These are phyloP conservation scores for Podaxis sp. DNA, from an alignment of 768 basidiomycete species.

Conservation along the genomic window DNA sequence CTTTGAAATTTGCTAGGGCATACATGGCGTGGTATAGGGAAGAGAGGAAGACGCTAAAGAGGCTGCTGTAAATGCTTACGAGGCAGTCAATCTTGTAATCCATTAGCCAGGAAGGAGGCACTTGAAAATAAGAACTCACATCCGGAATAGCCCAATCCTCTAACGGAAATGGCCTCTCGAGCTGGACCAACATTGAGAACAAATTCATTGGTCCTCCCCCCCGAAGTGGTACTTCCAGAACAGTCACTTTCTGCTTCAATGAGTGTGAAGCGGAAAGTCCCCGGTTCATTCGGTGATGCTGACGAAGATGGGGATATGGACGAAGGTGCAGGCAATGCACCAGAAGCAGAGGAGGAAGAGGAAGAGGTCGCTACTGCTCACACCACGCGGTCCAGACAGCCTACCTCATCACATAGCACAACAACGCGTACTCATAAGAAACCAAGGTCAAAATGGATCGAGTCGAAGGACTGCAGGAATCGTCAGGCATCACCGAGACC, in stretches of 20 bases:
- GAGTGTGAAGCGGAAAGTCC: slow-evolving; percentile 33
- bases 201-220: slow-evolving; percentile 2
- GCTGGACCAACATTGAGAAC: slow-evolving; percentile 2
- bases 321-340: slow-evolving; percentile 19
- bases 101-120: not conserved
- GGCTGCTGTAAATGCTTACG: slow-evolving; percentile 61
- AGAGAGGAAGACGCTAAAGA: slow-evolving; percentile 88
- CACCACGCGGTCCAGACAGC: not conserved
- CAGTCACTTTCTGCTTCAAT: slow-evolving; percentile 22
- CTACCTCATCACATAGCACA: slow-evolving; percentile 14
- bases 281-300: slow-evolving; percentile 43
- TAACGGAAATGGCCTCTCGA: slow-evolving; percentile 36
- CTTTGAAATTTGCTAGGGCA: slow-evolving; percentile 68
- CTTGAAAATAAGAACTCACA: slow-evolving; percentile 47
- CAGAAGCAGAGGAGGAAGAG: slow-evolving; percentile 2
- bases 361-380: not conserved
- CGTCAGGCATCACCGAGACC: slow-evolving; percentile 11
- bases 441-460: slow-evolving; percentile 7
- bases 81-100: slow-evolving; percentile 62
- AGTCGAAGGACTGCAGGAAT: slow-evolving; percentile 5
- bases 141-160: slow-evolving; percentile 82
- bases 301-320: slow-evolving; percentile 34
- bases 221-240: slow-evolving; percentile 22
- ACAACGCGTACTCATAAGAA: slow-evolving; percentile 12
- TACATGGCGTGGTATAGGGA: slow-evolving; percentile 85